These are phyloP conservation scores for Hordeum marinum DNA, from an alignment of 176 grass and related monocot genomes.

Conservation along the genomic window DNA sequence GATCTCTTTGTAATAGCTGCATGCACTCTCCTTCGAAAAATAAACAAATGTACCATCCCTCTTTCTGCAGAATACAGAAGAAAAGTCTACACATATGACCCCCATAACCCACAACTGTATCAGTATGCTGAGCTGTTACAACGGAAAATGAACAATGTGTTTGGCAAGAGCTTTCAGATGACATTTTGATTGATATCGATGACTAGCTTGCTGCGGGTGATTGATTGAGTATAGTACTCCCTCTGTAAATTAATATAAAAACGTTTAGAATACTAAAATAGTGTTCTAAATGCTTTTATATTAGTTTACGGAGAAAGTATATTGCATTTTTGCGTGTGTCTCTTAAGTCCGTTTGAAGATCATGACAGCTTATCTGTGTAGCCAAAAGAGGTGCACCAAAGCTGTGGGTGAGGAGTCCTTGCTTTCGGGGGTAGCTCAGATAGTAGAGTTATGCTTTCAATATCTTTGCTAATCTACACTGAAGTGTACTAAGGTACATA, in stretches of 20 bases:
- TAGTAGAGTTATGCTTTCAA: background rate
- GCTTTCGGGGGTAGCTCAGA: background rate
- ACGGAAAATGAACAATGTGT: background rate
- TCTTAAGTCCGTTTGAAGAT: background rate
- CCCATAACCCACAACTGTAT: background rate
- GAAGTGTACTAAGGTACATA: background rate
- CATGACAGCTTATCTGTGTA: constrained; percentile 15
- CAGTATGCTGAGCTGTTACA: background rate
- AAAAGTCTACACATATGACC: background rate
- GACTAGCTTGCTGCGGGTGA: background rate
- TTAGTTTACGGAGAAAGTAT: too few relatives aligned
- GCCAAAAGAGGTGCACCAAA: background rate
- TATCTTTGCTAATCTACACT: background rate
- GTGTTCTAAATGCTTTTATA: too few relatives aligned
- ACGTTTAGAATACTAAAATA: too few relatives aligned
- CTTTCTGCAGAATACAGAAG: background rate
- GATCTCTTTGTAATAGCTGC: too few relatives aligned
- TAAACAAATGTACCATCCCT: background rate
- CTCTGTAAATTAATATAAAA: too few relatives aligned
- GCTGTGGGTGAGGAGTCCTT: background rate
- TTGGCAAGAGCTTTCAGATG: background rate
- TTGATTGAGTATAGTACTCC: background rate
- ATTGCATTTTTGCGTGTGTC: background rate
- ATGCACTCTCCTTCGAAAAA: too few relatives aligned
- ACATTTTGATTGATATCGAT: background rate